phyloP scores from a whole-genome alignment of 495 filamentous ascomycete species.

The Penicillium coprophilum region DNA sequence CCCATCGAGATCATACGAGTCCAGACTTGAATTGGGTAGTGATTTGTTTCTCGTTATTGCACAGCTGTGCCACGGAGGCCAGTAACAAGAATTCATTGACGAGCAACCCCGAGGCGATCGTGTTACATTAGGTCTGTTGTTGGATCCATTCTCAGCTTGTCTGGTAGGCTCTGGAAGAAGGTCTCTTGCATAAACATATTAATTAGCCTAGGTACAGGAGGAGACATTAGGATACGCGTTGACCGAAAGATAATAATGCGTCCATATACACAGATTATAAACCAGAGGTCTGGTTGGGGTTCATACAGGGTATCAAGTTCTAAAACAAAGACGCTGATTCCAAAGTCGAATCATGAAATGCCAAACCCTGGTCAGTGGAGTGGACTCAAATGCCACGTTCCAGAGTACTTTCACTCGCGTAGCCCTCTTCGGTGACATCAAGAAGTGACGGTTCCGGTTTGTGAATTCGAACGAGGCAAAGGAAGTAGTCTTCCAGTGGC shows the following conservation, averaged over 20 bases:
- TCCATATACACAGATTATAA: conserved; percentile 1
- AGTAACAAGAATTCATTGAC: too few relatives aligned
- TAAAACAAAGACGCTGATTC: conserved; percentile 1
- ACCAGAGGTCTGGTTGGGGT: not conserved
- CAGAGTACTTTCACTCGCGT: conserved; percentile 21
- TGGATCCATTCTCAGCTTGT: not conserved
- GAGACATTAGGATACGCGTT: not conserved
- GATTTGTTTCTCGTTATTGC: too few relatives aligned
- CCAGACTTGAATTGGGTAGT: too few relatives aligned
- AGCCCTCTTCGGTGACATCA: conserved; percentile 13
- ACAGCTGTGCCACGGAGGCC: too few relatives aligned
- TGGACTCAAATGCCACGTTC: conserved; percentile 7
- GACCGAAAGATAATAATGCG: conserved; percentile 1
- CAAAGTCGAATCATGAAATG: not conserved
- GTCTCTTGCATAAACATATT: not conserved
- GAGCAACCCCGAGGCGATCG: too few relatives aligned
- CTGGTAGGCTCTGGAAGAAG: not conserved
- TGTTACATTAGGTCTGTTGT: too few relatives aligned
- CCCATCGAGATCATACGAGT: too few relatives aligned
- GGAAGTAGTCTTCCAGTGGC: conserved; percentile 63
- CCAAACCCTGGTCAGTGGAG: not conserved
- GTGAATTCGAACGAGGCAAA: conserved; percentile 61
- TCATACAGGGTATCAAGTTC: conserved; percentile 21
- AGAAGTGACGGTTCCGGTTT: conserved; percentile 50
- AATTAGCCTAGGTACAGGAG: not conserved